A percentile compares a stretch with the other conserved stretches of the same genome.
phyloP scores from a whole-genome alignment of 306 rosid species.

The Luffa acutangula region DNA sequence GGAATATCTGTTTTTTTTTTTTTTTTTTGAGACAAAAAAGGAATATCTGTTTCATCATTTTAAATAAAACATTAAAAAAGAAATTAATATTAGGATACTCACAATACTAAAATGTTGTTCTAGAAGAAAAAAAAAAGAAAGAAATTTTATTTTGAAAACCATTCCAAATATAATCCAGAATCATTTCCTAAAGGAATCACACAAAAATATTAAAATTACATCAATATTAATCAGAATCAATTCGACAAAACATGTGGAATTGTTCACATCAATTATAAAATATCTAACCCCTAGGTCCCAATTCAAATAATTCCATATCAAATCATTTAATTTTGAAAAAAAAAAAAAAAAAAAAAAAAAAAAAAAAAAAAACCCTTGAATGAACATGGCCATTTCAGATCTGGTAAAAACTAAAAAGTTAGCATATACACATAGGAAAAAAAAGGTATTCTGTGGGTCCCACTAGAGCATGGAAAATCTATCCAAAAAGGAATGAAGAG shows the following conservation, averaged over 20 bases:
- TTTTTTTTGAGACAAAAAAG: no score
- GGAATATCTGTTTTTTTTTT: neutral
- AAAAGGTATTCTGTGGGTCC: conserved; percentile 7
- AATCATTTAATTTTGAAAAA: no score
- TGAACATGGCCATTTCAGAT: neutral
- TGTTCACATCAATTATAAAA: neutral
- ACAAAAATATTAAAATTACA: neutral
- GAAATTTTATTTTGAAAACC: no score
- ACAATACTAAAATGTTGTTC: neutral
- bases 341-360: no score
- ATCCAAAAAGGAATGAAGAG: conserved; percentile 26
- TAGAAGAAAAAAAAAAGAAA: no score
- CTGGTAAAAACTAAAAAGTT: neutral
- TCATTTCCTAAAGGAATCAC: neutral
- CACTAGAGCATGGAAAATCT: conserved; percentile 7
- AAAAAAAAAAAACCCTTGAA: neutral
- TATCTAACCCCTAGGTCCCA: neutral
- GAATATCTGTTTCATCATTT: neutral
- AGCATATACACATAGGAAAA: neutral
- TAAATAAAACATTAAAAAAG: no score
- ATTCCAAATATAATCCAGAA: no score
- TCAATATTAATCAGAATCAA: no score
- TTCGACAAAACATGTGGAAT: neutral
- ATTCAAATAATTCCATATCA: neutral
- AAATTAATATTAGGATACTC: no score